Evolutionary conservation across 306 rosid genomes (phyloP), one percentile per base, ranked within the genome.

Genomic region (Urtica urens): DNA sequence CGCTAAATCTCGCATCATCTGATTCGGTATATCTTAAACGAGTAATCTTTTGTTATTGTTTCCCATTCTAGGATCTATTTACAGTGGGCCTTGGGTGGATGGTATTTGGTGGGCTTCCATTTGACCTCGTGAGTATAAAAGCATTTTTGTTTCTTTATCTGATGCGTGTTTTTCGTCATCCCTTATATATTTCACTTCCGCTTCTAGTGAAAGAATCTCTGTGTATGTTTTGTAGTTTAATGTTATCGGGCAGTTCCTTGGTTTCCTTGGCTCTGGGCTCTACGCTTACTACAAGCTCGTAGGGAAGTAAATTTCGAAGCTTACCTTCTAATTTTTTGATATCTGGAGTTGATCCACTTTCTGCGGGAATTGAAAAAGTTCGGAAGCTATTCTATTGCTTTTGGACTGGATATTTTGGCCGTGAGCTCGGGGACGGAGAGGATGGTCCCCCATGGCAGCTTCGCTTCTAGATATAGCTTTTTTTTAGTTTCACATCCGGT

Each of bases 31-130:
- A 38, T 19, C 4, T 48, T 4, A 39, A 39, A 19, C 21, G 38
- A 55, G 7, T 45, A 40, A 30, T 20, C 39, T 30, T 23, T 17
- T 31, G n/a, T 50, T 15, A 16, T 40, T 23, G 6, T 38, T 14
- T 30, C 25, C 23, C 38, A 35, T 20, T 47, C 0, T 55, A 83
- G 96, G 95, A 88, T 83, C 55, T 83, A 23, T 84, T 88, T 65
- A 88, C 97, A 20, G 77, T 83, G 53, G 86, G 95, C 23, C 72
- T 88, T 64, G 97, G 97, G 53, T 88, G 97, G 97, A 56, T 77
- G 37, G 38, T 88, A 35, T 88, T 88, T 60, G 97, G 95, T 26
- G 90, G 97, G 64, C 95, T 88, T 50, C 93, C 90, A 22, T 84
- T 74, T 58, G 83, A 77, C 41, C 19, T 68, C 18, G 83, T 72